Conservation (phyloP, 2,329 filamentous ascomycete species). For the Sporothrix mexicana region DNA sequence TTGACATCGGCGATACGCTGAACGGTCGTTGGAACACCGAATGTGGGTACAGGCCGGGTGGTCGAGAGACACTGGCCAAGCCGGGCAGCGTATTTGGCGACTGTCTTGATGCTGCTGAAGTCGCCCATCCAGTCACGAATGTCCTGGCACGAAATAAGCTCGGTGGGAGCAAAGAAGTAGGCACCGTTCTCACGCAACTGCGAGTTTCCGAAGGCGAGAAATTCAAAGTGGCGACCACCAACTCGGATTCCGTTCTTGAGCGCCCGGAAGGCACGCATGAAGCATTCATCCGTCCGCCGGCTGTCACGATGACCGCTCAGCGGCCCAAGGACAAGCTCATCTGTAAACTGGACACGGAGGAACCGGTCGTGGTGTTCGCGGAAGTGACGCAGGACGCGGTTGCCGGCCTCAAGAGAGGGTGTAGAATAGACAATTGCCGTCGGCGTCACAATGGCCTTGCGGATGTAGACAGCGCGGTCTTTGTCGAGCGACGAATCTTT, state of each 20-base stretch:
- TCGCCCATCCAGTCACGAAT: conserved; percentile 89
- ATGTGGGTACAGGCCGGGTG: conserved; percentile 73
- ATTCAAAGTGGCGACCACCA: conserved; percentile 82
- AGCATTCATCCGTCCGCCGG: conserved; percentile 70
- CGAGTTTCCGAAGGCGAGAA: conserved; percentile 93
- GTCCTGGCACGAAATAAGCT: conserved; percentile 69
- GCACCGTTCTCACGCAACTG: conserved; percentile 91
- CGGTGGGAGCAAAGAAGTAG: conserved; percentile 84
- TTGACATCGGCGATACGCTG: conserved; percentile 72
- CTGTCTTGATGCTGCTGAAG: conserved; percentile 77
- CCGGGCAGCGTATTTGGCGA: conserved; percentile 90
- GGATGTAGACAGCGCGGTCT: conserved; percentile 55
- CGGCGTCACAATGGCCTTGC: conserved; percentile 81
- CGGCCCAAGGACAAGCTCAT: conserved; percentile 70
- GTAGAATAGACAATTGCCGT: conserved; percentile 80
- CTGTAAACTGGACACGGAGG: conserved; percentile 85
- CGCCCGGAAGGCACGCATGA: conserved; percentile 72
- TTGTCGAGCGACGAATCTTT: conserved; percentile 29
- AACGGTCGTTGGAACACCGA: conserved; percentile 62
- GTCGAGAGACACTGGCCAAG: conserved; percentile 97
- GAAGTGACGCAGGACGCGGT: conserved; percentile 81
- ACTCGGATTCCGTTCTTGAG: conserved; percentile 80
- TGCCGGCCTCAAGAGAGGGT: conserved; percentile 83
- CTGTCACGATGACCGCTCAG: conserved; percentile 62
- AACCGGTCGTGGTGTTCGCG: conserved; percentile 75